Percentiles rank a stretch among this genome's conserved stretches.
Evolutionary conservation across 768 basidiomycete genomes (phyloP).

Genomic region (Rhizopogon roseolus): DNA sequence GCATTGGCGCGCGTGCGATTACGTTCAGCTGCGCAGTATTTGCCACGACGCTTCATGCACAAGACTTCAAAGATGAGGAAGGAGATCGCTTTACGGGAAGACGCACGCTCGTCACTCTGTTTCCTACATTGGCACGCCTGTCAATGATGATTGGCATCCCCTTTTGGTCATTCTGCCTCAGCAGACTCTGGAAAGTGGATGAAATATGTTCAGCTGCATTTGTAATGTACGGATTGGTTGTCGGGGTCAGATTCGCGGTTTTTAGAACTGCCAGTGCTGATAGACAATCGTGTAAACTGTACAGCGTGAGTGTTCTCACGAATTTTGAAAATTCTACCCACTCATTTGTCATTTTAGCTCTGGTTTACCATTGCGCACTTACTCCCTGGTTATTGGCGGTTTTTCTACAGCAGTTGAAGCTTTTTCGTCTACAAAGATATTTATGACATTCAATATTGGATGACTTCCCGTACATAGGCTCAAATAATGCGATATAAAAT

Average conservation of each 20-base stretch:
- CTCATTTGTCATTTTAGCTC: not conserved
- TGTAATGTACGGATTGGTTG: not conserved
- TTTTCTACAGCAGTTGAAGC: conserved; percentile 2
- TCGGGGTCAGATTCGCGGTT: not conserved
- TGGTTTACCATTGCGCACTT: conserved; percentile 4
- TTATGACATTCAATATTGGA: too few species aligned
- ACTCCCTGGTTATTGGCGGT: conserved; percentile 7
- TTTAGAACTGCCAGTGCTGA: not conserved
- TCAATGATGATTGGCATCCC: conserved; percentile 3
- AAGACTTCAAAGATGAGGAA: conserved; percentile 26
- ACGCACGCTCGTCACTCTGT: conserved; percentile 31
- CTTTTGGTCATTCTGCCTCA: conserved; percentile 4
- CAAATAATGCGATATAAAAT: too few species aligned
- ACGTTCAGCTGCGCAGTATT: conserved; percentile 17
- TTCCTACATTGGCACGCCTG: conserved; percentile 17
- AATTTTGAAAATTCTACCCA: too few species aligned
- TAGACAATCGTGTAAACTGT: conserved; percentile 3
- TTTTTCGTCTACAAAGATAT: too few species aligned
- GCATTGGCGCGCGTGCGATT: conserved; percentile 16
- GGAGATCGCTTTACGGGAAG: conserved; percentile 29
- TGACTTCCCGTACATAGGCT: too few species aligned
- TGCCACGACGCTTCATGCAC: conserved; percentile 18
- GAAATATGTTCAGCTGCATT: not conserved
- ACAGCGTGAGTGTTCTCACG: conserved; percentile 1
- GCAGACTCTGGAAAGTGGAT: conserved; percentile 3